Base-by-base conservation (phyloP, 2,329 filamentous ascomycete genomes). In the Eurotiales sp. region DNA sequence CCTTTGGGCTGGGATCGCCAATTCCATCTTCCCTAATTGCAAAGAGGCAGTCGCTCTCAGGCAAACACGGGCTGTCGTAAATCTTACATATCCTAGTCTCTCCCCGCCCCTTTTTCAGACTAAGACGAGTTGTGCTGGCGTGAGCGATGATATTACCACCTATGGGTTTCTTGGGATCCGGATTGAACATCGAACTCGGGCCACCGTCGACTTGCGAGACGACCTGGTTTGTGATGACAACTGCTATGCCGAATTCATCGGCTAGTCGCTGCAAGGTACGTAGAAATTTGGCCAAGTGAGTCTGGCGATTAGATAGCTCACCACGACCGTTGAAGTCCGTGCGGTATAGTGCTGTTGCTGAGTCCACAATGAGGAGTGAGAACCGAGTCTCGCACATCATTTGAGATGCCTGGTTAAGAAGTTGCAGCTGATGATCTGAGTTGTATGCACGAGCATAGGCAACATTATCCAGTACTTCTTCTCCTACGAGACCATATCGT, bases 381-480 rank as follows among this genome's bases (percentile, higher is more conserved):
- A 99, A 99, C 3, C 93, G 85, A 0, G 93, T 99, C 75, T 99
- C 95, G 52, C 91, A 96, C 95, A 99, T 99, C 93, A 99, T 99
- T 56, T 90, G 85, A 2, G 93, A 87, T 3, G 93, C 95, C 70
- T 97, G 92, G 63, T 93, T 93, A 56, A 99, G 83, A 7, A 99
- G 80, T 68, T 96, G 90, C 46, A 99, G 81, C 70, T 99, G 93
- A 71, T 99, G 93, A 59, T 99, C 93, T 0, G 92, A 97, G 69
- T 99, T 99, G 77, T 99, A 99, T 8, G 93, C 93, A 54, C 93
- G 86, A 45, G 95, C 95, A 69, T 99, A 99, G 3, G 95, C 95
- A 51, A 99, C 91, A 61, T 99, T 99, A 74, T 99, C 95, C 8
- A 99, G 80, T 0, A 99, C 93, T 69, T 99, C 95, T 72, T 99